Conservation (phyloP, 192 early-diverging fungal genomes). For the Linnemannia exigua region DNA sequence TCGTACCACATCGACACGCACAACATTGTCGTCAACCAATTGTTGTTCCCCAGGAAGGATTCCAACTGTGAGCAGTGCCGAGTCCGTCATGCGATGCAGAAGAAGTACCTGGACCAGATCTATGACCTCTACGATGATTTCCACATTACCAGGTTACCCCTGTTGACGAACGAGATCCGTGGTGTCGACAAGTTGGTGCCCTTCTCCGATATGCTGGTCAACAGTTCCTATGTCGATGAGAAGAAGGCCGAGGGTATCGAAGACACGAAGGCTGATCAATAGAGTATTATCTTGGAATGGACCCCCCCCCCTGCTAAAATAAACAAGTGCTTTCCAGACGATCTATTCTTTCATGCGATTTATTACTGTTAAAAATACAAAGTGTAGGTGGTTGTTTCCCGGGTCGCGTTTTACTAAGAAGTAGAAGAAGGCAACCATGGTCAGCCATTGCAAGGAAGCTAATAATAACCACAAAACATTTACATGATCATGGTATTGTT, state of each 20-base stretch:
- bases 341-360: background rate
- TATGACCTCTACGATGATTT: slow-evolving; percentile 99
- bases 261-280: slow-evolving; percentile 31
- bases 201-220: slow-evolving; percentile 93
- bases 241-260: slow-evolving; percentile 52
- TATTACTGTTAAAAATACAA: slow-evolving; percentile 3
- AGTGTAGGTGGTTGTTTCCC: background rate
- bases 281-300: background rate
- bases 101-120: slow-evolving; percentile 99
- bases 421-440: background rate
- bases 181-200: slow-evolving; percentile 93
- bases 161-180: slow-evolving; percentile 96
- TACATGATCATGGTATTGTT: background rate
- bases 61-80: slow-evolving; percentile 91
- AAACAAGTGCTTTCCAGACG: background rate
- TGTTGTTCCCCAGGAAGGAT: slow-evolving; percentile 92
- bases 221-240: slow-evolving; percentile 57
- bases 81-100: slow-evolving; percentile 98
- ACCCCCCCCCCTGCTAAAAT: background rate
- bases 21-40: slow-evolving; percentile 99
- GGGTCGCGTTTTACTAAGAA: background rate
- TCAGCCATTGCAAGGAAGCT: background rate
- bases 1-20: slow-evolving; percentile 98
- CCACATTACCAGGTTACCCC: slow-evolving; percentile 89
- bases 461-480: background rate